Evolutionary conservation across 345 rosid species (phyloP), one percentile per base, ranked within the genome.

Genomic region (Aquilaria sinensis): DNA sequence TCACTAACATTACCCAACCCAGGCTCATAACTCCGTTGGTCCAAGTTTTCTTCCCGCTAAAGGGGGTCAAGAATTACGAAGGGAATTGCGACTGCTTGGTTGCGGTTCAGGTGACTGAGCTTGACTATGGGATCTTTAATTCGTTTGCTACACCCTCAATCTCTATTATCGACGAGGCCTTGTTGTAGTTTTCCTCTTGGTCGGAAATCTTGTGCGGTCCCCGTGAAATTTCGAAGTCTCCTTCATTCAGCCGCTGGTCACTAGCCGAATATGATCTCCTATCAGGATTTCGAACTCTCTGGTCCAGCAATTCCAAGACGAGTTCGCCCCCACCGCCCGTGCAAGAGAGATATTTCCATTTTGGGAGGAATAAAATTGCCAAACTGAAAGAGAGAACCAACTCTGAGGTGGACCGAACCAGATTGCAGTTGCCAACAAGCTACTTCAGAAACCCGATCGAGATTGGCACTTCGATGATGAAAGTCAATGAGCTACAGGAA

Each of bases 381-480:
- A 62, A 55, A 14, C 81, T 84, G 6, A 81, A 81, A 71, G 70
- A 72, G 2, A 75, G 69, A 53, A 79, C 74, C 51, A 76, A 81
- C 47, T 31, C 41, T 3, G 83, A 78, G 15, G 59, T 56, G 31
- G 72, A 57, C 10, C 69, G 85, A 6, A 47, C 12, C 46, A 72
- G 80, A 52, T 5, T 74, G 9, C 73, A 76, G 3, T 31, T 80
- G 32, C 62, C 67, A 2, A 61, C 68, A 47, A 9, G 68, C 0
- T 76, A 78, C 57, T 78, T 81, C 4, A 80, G 85, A 12, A 71
- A 76, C 23, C 69, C 69, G 12, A n/a, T 57, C 14, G 58, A 62
- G 9, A 23, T 23, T 23, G 71, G 23, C 9, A 0, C 1, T 2
- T 9, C 48, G 9, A 60, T 37, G 29, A 13, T 62, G 53, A 64